phyloP scores from a whole-genome alignment of 2,329 filamentous ascomycete genomes.

The Aspergillus neoniger region DNA sequence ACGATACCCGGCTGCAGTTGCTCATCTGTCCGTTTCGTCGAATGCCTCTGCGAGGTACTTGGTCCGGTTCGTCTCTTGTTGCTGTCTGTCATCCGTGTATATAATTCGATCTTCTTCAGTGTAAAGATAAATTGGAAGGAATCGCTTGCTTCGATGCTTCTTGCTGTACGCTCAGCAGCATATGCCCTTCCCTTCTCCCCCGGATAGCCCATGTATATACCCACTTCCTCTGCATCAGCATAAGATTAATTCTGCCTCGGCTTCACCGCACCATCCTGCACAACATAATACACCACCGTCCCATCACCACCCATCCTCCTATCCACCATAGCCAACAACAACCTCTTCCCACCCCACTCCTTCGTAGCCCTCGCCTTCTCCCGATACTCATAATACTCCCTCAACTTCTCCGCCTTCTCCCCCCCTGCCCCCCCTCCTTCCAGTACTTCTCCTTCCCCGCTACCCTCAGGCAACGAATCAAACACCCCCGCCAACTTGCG shows the following conservation, averaged over 20 bases:
- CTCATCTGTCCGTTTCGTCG: constrained; percentile 17
- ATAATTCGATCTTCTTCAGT: constrained; percentile 10
- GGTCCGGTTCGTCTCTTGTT: constrained; percentile 6
- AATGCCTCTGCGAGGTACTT: constrained; percentile 2
- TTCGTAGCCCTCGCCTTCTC: constrained; percentile 28
- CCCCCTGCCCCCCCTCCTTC: constrained; percentile 15
- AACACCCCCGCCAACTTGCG: constrained; percentile 58
- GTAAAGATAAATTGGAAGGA: constrained; percentile 2
- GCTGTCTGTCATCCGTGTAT: constrained; percentile 1
- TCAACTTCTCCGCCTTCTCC: constrained; percentile 28
- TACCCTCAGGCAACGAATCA: constrained; percentile 48
- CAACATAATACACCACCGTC: constrained; percentile 66
- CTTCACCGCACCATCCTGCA: constrained; percentile 66
- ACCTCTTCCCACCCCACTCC: constrained; percentile 54
- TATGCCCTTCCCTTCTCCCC: too few species aligned
- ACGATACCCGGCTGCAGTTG: constrained; percentile 34
- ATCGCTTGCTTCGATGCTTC: not conserved
- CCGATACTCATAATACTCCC: constrained; percentile 35
- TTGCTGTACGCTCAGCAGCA: not conserved
- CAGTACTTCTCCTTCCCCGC: constrained; percentile 12
- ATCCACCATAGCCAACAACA: constrained; percentile 60
- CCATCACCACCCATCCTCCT: constrained; percentile 55
- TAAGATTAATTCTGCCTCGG: constrained; percentile 59
- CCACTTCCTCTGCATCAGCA: too few species aligned
- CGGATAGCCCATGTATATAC: too few species aligned